Evolutionary conservation across 305 asterid species (phyloP), one percentile per base, ranked within the genome.

Genomic region (Fraxinus baroniana): DNA sequence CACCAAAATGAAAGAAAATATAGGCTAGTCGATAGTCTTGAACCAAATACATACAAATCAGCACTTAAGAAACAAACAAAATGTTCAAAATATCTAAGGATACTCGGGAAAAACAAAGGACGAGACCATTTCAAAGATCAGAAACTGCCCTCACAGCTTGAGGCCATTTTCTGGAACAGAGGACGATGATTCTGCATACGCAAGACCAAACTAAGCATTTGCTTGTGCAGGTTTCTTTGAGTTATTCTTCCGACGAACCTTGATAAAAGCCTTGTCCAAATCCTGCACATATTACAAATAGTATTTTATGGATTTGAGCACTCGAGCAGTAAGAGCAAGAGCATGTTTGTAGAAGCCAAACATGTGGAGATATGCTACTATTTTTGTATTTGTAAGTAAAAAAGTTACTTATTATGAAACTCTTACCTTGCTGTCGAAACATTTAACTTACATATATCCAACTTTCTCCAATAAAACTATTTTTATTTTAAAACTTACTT

Each of bases 211-310:
- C 85, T 87, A 90, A 49, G 79, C 70, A 62, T 79, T 87, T 73
- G 84, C 76, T 74, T 89, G 89, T 37, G 93, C 77, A 18, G 86
- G 93, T 86, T 89, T 94, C 89, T 94, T 95, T 78, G 95, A 92
- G 86, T 95, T 95, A 87, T 95, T 95, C 90, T 89, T 93, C n/a
- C 85, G 89, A 55, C 97, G 90, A 82, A 93, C 84, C 93, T 94
- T 94, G 82, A 87, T 88, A 86, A 94, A 94, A 10, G 97, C 97
- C 75, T 94, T 85, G 64, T 83, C 92, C 94, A 95, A 85, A 81
- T 92, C 97, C 97, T 95, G 91, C 81, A 87, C 74, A 68, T 60
- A 80, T 55, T 77, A 81, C 33, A 81, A 36, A 22, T 20, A 49
- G 30, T 55, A 62, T n/a, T 7, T 44, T 44, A 44, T 44, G 55